Conservation (phyloP, 192 early-diverging fungal species). For the Podila epigama region DNA sequence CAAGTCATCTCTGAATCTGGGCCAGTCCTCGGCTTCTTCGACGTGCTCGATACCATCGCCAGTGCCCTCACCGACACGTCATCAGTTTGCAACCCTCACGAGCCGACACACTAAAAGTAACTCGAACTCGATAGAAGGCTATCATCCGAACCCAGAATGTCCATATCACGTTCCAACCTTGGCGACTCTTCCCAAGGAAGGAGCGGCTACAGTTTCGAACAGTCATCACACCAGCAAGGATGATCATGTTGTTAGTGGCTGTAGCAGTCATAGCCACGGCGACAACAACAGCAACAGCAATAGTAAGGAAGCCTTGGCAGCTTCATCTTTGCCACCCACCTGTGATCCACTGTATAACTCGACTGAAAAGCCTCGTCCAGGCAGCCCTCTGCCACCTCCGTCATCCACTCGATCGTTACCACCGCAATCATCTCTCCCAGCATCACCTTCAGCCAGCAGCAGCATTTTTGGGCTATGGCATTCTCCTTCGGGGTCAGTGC, state of each 20-base stretch:
- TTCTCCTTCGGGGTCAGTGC: neutral
- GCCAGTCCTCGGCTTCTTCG: neutral
- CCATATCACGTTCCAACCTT: slow-evolving; percentile 30
- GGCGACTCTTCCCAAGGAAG: neutral
- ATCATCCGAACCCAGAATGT: slow-evolving; percentile 50
- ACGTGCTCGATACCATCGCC: slow-evolving; percentile 1
- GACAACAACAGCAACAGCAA: neutral
- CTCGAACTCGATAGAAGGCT: slow-evolving; percentile 25
- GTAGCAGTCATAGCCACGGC: too few relatives aligned
- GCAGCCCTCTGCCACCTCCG: too few relatives aligned
- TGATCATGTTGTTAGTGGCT: too few relatives aligned
- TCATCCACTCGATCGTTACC: too few relatives aligned
- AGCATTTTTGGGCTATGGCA: neutral
- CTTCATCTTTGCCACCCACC: neutral
- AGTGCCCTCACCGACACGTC: slow-evolving; percentile 13
- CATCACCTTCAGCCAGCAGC: neutral
- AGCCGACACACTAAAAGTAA: slow-evolving; percentile 32
- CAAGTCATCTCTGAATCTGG: slow-evolving; percentile 21
- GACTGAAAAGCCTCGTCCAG: too few relatives aligned
- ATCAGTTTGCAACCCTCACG: slow-evolving; percentile 20
- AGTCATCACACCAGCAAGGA: neutral
- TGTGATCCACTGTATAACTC: too few relatives aligned
- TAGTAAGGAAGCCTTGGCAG: too few relatives aligned
- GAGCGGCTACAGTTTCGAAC: too few relatives aligned
- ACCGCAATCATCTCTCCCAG: neutral